Conservation (phyloP, 2,329 filamentous ascomycete genomes). For the Aspergillus nomiae region DNA sequence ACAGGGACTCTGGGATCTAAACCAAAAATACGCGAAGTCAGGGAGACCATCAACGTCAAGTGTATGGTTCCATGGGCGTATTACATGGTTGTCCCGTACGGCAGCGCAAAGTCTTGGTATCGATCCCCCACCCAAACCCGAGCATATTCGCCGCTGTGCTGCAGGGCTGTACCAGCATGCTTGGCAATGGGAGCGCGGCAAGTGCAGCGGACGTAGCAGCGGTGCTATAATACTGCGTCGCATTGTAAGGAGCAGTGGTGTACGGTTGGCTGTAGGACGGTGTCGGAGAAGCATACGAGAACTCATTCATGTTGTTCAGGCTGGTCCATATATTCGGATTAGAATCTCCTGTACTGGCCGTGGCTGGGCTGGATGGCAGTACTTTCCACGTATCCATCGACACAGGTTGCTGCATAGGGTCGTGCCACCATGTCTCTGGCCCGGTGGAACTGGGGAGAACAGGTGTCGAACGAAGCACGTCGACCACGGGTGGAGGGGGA, state of each 20-base stretch:
- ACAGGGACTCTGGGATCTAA: slow-evolving; percentile 23
- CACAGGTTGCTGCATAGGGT: slow-evolving; percentile 66
- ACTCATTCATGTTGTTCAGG: slow-evolving; percentile 69
- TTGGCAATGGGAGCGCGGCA: slow-evolving; percentile 77
- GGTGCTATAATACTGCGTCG: slow-evolving; percentile 72
- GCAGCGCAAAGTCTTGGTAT: slow-evolving; percentile 76
- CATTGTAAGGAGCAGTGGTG: slow-evolving; percentile 66
- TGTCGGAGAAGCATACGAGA: slow-evolving; percentile 74
- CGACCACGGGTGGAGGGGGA: slow-evolving; percentile 83
- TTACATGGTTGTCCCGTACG: slow-evolving; percentile 75
- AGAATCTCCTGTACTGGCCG: slow-evolving; percentile 71
- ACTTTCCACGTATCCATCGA: slow-evolving; percentile 88
- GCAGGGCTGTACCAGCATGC: slow-evolving; percentile 81
- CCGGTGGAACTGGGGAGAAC: slow-evolving; percentile 81
- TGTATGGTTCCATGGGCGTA: slow-evolving; percentile 34
- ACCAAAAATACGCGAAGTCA: slow-evolving; percentile 28
- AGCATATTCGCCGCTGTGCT: slow-evolving; percentile 75
- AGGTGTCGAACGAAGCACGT: slow-evolving; percentile 82
- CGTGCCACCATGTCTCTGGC: slow-evolving; percentile 78
- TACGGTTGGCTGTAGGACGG: slow-evolving; percentile 79
- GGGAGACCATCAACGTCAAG: slow-evolving; percentile 29
- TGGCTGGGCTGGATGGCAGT: slow-evolving; percentile 80
- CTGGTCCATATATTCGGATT: slow-evolving; percentile 75
- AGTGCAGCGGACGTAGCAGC: slow-evolving; percentile 74
- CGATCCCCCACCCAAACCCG: slow-evolving; percentile 80